These are phyloP conservation scores for Papiliotrema flavescens DNA, from an alignment of 1,284 basidiomycete species.

Conservation along the genomic window DNA sequence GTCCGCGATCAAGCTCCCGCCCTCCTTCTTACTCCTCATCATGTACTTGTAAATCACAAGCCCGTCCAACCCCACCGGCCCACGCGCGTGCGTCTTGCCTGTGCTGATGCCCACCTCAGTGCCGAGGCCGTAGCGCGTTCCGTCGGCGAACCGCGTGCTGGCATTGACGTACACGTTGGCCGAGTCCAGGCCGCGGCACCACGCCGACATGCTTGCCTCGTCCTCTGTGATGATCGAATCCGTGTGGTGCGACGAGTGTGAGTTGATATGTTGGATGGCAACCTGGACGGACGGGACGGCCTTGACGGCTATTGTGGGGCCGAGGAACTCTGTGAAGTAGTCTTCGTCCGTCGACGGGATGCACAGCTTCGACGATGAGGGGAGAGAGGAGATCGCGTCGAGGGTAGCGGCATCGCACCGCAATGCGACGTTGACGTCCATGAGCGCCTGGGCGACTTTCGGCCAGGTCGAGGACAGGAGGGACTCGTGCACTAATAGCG, in stretches of 20 bases:
- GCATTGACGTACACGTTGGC: constrained; percentile 94
- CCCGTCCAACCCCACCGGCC: constrained; percentile 94
- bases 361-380: constrained; percentile 53
- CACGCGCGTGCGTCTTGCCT: constrained; percentile 91
- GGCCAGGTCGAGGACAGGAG: constrained; percentile 74
- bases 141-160: constrained; percentile 92
- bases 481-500: constrained; percentile 75
- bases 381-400: constrained; percentile 50
- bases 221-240: constrained; percentile 89
- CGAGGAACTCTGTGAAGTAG: constrained; percentile 84
- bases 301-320: constrained; percentile 75
- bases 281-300: constrained; percentile 64
- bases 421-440: constrained; percentile 68
- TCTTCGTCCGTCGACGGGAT: constrained; percentile 59
- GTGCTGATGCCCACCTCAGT: constrained; percentile 98
- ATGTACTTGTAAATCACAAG: constrained; percentile 94
- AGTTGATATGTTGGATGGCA: constrained; percentile 87
- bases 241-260: constrained; percentile 91
- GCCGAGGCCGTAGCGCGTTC: constrained; percentile 94
- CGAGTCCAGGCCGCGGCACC: constrained; percentile 83
- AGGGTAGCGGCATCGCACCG: constrained; percentile 71
- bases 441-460: constrained; percentile 67
- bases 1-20: constrained; percentile 74
- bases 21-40: constrained; percentile 65
- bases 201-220: constrained; percentile 61